Conservation (phyloP, 2,329 filamentous ascomycete genomes). For the Pseudogymnoascus pannorum region DNA sequence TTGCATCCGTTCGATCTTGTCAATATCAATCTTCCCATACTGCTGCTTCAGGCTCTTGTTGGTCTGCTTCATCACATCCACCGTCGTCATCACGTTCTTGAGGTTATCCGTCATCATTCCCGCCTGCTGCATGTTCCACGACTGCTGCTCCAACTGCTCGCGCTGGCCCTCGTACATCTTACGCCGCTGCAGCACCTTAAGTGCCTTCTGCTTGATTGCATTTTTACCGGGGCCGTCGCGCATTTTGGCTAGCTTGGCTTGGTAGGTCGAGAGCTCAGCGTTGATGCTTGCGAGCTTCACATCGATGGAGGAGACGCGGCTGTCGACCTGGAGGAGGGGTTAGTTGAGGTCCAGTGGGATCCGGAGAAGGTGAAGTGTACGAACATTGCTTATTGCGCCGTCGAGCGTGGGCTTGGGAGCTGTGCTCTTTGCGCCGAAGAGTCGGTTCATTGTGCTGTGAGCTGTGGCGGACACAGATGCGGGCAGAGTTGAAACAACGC, state of each 20-base stretch:
- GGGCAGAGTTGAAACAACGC: neutral
- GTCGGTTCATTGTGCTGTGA: conserved; percentile 69
- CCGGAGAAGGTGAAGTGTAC: conserved; percentile 15
- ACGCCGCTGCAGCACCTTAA: conserved; percentile 86
- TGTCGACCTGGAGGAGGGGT: conserved; percentile 54
- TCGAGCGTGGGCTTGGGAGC: conserved; percentile 84
- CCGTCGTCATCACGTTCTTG: conserved; percentile 96
- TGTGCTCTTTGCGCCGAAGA: conserved; percentile 84
- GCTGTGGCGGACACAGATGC: neutral
- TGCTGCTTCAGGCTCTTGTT: conserved; percentile 88
- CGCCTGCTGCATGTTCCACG: conserved; percentile 99
- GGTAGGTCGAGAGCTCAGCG: conserved; percentile 81
- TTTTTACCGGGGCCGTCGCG: conserved; percentile 90
- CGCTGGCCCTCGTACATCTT: conserved; percentile 93
- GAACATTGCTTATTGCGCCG: conserved; percentile 73
- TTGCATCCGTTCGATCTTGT: conserved; percentile 95
- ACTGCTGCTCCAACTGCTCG: conserved; percentile 87
- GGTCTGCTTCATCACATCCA: conserved; percentile 94
- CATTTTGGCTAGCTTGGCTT: conserved; percentile 83
- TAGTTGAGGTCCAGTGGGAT: conserved; percentile 13
- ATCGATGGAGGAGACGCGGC: conserved; percentile 77
- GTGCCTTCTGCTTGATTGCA: conserved; percentile 86
- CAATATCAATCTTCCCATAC: conserved; percentile 95
- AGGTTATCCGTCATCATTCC: conserved; percentile 98
- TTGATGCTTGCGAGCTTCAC: conserved; percentile 91